phyloP scores from a whole-genome alignment of 2,329 filamentous ascomycete genomes.

The Arthrobotrys entomopaga region DNA sequence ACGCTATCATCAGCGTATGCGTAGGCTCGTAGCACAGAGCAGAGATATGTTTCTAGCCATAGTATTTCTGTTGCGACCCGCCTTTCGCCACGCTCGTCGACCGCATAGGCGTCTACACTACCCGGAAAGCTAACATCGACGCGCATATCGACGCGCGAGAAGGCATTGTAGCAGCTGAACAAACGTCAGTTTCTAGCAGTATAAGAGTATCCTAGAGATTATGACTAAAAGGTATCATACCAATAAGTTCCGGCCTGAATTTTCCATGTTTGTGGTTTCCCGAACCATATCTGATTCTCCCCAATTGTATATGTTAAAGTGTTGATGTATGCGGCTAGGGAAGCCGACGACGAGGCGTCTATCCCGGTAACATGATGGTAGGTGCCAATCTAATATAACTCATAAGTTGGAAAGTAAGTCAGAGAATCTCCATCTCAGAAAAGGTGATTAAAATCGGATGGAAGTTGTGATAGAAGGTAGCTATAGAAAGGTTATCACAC shows the following conservation, averaged over 20 bases:
- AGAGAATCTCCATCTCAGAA: constrained; percentile 2
- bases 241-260: constrained; percentile 95
- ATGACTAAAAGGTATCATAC: constrained; percentile 64
- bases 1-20: constrained; percentile 96
- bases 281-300: constrained; percentile 60
- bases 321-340: constrained; percentile 97
- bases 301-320: constrained; percentile 84
- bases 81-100: constrained; percentile 96
- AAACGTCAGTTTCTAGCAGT: neutral
- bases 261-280: constrained; percentile 66
- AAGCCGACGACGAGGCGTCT: constrained; percentile 96
- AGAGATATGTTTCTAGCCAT: constrained; percentile 97
- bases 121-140: constrained; percentile 97
- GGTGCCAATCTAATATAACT: constrained; percentile 75
- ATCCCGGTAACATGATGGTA: constrained; percentile 98
- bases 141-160: constrained; percentile 96
- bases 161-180: constrained; percentile 92
- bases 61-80: constrained; percentile 84
- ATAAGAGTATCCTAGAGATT: too few species aligned
- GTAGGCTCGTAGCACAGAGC: constrained; percentile 91
- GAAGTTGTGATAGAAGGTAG: constrained; percentile 5
- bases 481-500: constrained; percentile 35
- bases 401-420: constrained; percentile 14
- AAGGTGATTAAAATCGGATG: too few species aligned
- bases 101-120: constrained; percentile 94